Evolutionary conservation across 495 filamentous ascomycete species (phyloP), one percentile per base, ranked within the genome.

Genomic region (Penicillium antarcticum): DNA sequence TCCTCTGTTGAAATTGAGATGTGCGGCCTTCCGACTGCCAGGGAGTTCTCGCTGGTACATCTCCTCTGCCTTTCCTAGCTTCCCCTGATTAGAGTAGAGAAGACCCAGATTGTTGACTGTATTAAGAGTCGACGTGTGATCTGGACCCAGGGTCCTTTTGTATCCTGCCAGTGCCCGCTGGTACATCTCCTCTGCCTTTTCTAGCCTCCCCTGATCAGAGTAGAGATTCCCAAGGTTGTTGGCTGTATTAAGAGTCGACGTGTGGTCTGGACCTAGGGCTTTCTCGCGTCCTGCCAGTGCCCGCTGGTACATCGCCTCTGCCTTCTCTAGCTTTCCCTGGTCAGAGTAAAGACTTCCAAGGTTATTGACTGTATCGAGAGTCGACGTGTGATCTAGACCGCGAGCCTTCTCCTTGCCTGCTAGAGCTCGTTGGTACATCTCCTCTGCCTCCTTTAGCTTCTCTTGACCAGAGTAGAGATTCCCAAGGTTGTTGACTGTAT

Each of bases 221-320:
- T 69, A 74, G 48, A 76, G 61, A 52, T 0, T n/a, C 0, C 57
- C 63, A 57, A 78, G 57, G 52, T 74, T 71, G 44, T 69, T 57
- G 39, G 70, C 48, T 32, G 53, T 63, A 16, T 48, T 6, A 4
- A 66, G 53, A 26, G 69, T 74, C 19, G 60, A 67, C 23, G 43
- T 58, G 45, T 70, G 55, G 56, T 67, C 51, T 57, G 63, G 49
- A 49, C 57, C 35, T 0, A 48, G 50, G 55, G 66, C 42, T 57
- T 71, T 71, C 55, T 75, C 62, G 1, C 51, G 14, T 17, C 62
- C 67, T 53, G 24, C 48, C 21, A 70, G 52, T 52, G 58, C 58
- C 46, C 53, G 57, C 48, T 56, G 45, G 51, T 65, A 69, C 64
- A 75, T 66, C 52, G 48, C 32, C 45, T 73, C 66, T 50, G 70